Conservation (phyloP, 2,329 filamentous ascomycete genomes). For the Talaromyces sp. region DNA sequence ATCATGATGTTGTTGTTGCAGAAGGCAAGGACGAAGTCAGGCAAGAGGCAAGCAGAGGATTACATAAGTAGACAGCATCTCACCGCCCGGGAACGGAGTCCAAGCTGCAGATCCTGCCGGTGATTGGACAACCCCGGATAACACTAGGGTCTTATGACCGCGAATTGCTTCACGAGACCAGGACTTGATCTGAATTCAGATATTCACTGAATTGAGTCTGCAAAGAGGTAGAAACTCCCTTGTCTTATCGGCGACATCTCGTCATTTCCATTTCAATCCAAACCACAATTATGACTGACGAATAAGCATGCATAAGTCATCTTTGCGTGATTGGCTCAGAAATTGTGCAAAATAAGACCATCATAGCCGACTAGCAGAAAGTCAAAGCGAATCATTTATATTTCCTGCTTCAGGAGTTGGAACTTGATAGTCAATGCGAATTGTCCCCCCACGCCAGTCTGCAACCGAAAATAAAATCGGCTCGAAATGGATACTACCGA, state of each 20-base stretch:
- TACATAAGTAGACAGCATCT: not conserved
- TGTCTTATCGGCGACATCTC: not conserved
- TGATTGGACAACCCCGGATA: constrained; percentile 4
- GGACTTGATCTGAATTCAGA: not conserved
- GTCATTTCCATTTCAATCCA: not conserved
- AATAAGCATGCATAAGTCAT: not conserved
- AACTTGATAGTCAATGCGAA: not conserved
- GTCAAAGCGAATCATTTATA: not conserved
- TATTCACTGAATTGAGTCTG: too few species aligned
- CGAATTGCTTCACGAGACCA: not conserved
- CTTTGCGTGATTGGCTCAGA: not conserved
- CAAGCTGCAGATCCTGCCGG: not conserved
- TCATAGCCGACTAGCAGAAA: not conserved
- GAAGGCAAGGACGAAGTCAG: not conserved
- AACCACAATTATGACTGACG: not conserved
- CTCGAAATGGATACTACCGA: not conserved
- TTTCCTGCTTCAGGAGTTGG: not conserved
- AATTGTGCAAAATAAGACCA: not conserved
- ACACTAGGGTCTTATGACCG: not conserved
- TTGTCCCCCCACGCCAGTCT: not conserved
- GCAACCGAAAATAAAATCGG: not conserved
- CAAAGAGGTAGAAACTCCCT: not conserved
- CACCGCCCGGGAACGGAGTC: not conserved
- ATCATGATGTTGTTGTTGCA: not conserved
- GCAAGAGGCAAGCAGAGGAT: not conserved